Conservation (phyloP, 1,284 basidiomycete species). For the Pseudomicrostroma phylloplanum region DNA sequence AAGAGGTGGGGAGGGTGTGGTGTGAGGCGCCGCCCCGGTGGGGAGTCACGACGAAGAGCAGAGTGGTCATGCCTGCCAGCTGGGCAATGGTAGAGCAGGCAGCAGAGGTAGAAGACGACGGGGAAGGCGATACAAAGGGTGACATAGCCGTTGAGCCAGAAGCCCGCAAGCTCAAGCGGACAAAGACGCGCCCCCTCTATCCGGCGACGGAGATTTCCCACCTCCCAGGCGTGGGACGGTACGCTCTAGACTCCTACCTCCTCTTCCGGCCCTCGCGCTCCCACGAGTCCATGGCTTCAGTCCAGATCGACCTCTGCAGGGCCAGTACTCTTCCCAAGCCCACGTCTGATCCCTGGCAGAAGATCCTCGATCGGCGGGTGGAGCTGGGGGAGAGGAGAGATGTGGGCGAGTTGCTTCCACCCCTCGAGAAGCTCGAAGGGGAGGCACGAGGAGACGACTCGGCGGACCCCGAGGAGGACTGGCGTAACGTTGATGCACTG, state of each 20-base stretch:
- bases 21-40: slow-evolving; percentile 17
- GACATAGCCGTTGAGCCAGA: slow-evolving; percentile 7
- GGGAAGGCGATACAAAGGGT: slow-evolving; percentile 6
- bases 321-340: not conserved
- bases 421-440: not conserved
- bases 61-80: not conserved
- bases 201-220: slow-evolving; percentile 21
- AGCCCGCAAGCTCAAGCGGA: too few species aligned
- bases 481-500: slow-evolving; percentile 23
- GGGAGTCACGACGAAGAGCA: not conserved
- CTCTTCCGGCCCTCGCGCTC: slow-evolving; percentile 15
- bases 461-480: slow-evolving; percentile 15
- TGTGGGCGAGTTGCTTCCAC: not conserved
- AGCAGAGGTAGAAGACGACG: slow-evolving; percentile 9
- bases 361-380: not conserved
- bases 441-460: not conserved
- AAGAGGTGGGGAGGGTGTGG: slow-evolving; percentile 18
- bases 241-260: slow-evolving; percentile 24
- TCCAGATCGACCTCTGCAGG: not conserved
- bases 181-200: slow-evolving; percentile 13
- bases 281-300: slow-evolving; percentile 9
- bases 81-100: not conserved
- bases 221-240: slow-evolving; percentile 23
- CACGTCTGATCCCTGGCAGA: not conserved
- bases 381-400: not conserved